Base-by-base conservation (phyloP, 805 yeast genomes). In the Yamadazyma kitorensis region DNA sequence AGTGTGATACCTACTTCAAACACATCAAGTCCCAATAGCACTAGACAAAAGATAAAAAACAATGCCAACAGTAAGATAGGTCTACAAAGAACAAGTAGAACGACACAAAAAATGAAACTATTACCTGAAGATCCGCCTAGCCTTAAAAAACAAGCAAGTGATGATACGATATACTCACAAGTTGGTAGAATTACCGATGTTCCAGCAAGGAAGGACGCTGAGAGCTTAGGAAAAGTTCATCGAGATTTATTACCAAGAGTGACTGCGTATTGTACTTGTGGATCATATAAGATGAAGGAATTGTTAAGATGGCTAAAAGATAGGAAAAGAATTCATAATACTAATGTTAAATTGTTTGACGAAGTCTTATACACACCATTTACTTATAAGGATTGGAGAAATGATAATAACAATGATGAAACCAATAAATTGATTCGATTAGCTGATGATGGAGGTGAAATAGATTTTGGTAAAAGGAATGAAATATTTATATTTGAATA, bases 331-430 rank as follows among this genome's bases (percentile, higher is more conserved):
- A 65, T 74, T 1, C 85, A 82, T 51, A 82, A 87, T 23, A 80
- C 93, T 0, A 78, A 78, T 45, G 96, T 98, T 1, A 86, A 85
- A 48, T 61, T 88, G 36, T 86, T 91, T 62, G 98, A 93, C 54
- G 98, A 93, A 57, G 93, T 98, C 54, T 67, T 93, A 6, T 93
- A 89, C 54, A 86, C 97, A 0, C 96, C 96, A 0, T 91, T 88
- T 56, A 78, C 77, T 2, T 83, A 81, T 51, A 83, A 80, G 43
- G 88, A 82, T 54, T 83, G 89, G 89, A 67, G 89, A 49, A 55
- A 57, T 33, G 72, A 63, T 17, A 39, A 39, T 18, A 41, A 41
- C 5, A 45, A 36, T 5, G 53, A 48, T 8, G 37, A 50, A 16
- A 43, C 37, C 17, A 54, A 49, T 28, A 55, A 53, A 44, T 59